phyloP scores from a whole-genome alignment of 768 basidiomycete genomes.

The Suillus ampliporus region DNA sequence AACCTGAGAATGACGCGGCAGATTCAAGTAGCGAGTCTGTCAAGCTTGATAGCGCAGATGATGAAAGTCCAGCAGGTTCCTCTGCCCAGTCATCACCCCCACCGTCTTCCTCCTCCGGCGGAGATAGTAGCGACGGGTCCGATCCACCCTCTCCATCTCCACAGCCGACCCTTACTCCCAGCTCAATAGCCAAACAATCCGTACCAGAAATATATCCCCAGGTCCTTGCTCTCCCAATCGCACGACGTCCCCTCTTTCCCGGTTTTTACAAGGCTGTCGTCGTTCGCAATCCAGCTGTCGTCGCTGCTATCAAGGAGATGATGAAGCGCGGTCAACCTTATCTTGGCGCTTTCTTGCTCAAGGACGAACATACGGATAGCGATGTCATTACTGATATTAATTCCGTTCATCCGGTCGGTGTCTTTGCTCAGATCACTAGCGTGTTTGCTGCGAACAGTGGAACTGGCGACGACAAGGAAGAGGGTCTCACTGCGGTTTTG shows the following conservation, averaged over 20 bases:
- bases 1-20: slow-evolving; percentile 29
- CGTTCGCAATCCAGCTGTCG: slow-evolving; percentile 87
- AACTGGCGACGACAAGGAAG: slow-evolving; percentile 72
- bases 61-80: slow-evolving; percentile 38
- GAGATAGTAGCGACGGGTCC: slow-evolving; percentile 42
- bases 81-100: slow-evolving; percentile 40
- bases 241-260: slow-evolving; percentile 93
- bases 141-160: slow-evolving; percentile 48
- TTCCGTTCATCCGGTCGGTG: slow-evolving; percentile 91
- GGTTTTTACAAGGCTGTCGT: slow-evolving; percentile 99
- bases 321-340: slow-evolving; percentile 97
- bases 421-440: slow-evolving; percentile 96
- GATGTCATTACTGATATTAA: slow-evolving; percentile 90
- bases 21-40: slow-evolving; percentile 28
- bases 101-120: slow-evolving; percentile 46
- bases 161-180: slow-evolving; percentile 41
- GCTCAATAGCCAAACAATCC: slow-evolving; percentile 81
- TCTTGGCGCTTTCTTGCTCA: slow-evolving; percentile 94
- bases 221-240: slow-evolving; percentile 93
- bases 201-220: slow-evolving; percentile 93
- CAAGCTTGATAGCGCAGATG: slow-evolving; percentile 32
- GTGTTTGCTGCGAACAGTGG: slow-evolving; percentile 71
- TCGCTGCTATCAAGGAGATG: slow-evolving; percentile 94
- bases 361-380: slow-evolving; percentile 91
- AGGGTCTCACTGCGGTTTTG: slow-evolving; percentile 91